Conservation (phyloP, 1,284 basidiomycete species). For the Vanrija sp. region DNA sequence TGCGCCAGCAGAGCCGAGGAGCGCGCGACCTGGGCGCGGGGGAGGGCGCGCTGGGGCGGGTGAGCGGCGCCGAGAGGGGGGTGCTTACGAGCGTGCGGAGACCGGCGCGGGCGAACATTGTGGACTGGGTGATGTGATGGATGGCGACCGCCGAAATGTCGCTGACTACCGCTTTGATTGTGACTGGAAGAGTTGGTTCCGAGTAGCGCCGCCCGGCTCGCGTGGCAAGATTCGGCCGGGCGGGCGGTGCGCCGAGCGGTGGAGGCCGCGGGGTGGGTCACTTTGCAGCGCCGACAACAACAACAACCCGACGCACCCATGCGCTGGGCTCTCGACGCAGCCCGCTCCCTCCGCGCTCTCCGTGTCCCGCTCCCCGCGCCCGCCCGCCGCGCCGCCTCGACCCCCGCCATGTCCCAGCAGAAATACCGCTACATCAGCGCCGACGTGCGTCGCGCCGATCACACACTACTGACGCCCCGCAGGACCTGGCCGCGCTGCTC, state of each 20-base stretch:
- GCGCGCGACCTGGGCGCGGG: constrained; percentile 35
- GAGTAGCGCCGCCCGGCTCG: no score
- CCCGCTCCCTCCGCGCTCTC: no score
- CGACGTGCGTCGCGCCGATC: constrained; percentile 21
- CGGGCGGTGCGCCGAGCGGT: no score
- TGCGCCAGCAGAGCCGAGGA: constrained; percentile 32
- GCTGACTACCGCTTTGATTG: neutral
- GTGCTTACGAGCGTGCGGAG: constrained; percentile 41
- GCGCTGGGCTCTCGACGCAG: no score
- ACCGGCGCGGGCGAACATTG: constrained; percentile 45
- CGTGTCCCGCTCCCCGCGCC: no score
- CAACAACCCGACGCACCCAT: no score
- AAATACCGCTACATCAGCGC: constrained; percentile 43
- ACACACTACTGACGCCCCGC: neutral
- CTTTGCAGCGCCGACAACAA: no score
- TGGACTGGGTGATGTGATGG: neutral
- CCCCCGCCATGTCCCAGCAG: no score
- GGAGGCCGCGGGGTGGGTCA: no score
- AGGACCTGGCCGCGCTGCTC: constrained; percentile 46
- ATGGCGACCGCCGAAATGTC: neutral
- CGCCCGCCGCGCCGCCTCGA: no score
- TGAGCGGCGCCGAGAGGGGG: neutral
- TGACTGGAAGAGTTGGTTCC: no score
- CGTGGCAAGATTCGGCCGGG: no score
- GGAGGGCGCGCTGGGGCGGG: constrained; percentile 38